Evolutionary conservation across 495 filamentous ascomycete genomes (phyloP).

Genomic region (Hypoxylon lienhwacheense): DNA sequence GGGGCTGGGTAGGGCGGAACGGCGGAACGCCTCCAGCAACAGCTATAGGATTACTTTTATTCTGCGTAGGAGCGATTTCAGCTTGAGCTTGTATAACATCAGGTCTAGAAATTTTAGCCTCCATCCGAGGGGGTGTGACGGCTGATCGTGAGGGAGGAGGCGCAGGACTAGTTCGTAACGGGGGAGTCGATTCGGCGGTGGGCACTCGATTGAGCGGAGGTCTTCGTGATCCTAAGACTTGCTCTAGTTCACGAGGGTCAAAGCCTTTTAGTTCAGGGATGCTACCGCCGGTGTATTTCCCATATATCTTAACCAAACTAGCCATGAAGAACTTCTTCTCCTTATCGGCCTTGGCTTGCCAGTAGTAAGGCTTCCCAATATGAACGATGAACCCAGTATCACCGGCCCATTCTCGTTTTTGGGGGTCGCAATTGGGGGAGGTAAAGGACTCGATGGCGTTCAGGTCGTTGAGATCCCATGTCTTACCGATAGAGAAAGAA

Average conservation of each 20-base stretch:
- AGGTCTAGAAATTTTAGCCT: conserved; percentile 26
- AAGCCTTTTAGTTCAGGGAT: conserved; percentile 80
- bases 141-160: conserved; percentile 43
- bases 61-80: conserved; percentile 27
- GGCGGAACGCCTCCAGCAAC: conserved; percentile 18
- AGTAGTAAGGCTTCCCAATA: conserved; percentile 93
- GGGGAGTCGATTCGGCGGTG: conserved; percentile 37
- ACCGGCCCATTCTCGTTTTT: conserved; percentile 74
- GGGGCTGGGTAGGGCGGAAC: conserved; percentile 24
- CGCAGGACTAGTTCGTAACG: conserved; percentile 27
- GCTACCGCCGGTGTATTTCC: conserved; percentile 90
- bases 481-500: conserved; percentile 96
- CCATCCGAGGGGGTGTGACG: conserved; percentile 41
- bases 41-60: conserved; percentile 11
- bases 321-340: conserved; percentile 99
- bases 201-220: conserved; percentile 39
- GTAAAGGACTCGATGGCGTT: conserved; percentile 75
- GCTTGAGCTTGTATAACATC: conserved; percentile 22
- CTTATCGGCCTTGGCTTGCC: conserved; percentile 86
- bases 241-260: conserved; percentile 73
- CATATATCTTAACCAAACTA: conserved; percentile 90
- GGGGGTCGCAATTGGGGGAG: conserved; percentile 61
- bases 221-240: conserved; percentile 57
- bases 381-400: conserved; percentile 85
- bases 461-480: conserved; percentile 92